Base-by-base conservation (phyloP, 164 flowering plant species). In the Brasenia schreberi region DNA sequence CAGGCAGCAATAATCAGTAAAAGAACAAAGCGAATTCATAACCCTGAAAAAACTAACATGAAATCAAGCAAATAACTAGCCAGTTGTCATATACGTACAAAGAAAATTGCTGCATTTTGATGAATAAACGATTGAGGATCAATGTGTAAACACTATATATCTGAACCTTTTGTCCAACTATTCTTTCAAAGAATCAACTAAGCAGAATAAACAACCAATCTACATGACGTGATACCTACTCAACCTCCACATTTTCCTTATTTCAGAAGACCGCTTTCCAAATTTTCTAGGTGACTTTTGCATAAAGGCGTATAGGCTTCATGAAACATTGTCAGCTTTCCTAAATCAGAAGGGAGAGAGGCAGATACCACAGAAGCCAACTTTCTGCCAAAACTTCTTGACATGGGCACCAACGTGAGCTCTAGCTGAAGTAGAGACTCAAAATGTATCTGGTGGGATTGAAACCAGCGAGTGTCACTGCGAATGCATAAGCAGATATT, bases 361-460 rank as follows among this genome's bases (percentile, higher is more conserved):
- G 16, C 56, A 49, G 56, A 9, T 49, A 9, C 56, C 56, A 49
- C 56, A 5, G 14, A 9, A 33, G 14, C 16, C 9, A 14, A 9
- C 56, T 9, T 49, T 49, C 56, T 49, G 56, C 56, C 56, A 49
- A 49, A 49, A 49, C 16, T 49, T 14, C 56, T 49, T 49, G 56
- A 14, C 39, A 33, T 33, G 39, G 39, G 39, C 39, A 4, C 39
- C 39, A 33, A 33, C 39, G 4, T 33, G 1, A 11, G 33, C 18
- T 2, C 65, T 76, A 85, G 68, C 96, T 83, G 77, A 95, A 95
- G 81, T 89, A 89, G 63, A 88, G 77, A 77, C 83, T 86, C 96
- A 95, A 79, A 18, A 85, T 67, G 58, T 85, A 90, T 88, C 96
- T 92, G 70, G 99, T 83, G n/a, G 99, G 99, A 70, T 86, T 95